Percentiles rank a stretch among this genome's conserved stretches.
phyloP scores from a whole-genome alignment of 2,329 filamentous ascomycete species.

The Apiospora sp. region DNA sequence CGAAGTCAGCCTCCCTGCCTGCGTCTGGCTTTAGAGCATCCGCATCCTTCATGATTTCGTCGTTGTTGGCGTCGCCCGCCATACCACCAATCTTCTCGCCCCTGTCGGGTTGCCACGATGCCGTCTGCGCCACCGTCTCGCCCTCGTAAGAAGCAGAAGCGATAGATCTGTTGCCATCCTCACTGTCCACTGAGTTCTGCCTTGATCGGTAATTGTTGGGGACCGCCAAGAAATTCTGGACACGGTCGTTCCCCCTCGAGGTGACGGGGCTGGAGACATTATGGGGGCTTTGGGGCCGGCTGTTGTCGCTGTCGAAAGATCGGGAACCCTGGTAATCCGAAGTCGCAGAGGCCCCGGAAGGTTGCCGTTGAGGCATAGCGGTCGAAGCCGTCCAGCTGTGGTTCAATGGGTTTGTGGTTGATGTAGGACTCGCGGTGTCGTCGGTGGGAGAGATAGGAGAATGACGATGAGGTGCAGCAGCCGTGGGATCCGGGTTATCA shows the following conservation, averaged over 20 bases:
- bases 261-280: conserved; percentile 71
- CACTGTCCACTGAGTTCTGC: conserved; percentile 75
- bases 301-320: conserved; percentile 70
- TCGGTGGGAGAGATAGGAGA: conserved; percentile 40
- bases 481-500: conserved; percentile 32
- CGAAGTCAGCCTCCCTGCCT: conserved; percentile 78
- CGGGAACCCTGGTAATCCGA: conserved; percentile 45
- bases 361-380: neutral
- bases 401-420: conserved; percentile 33
- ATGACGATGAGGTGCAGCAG: conserved; percentile 33
- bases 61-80: conserved; percentile 50
- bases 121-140: conserved; percentile 65
- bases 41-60: conserved; percentile 68
- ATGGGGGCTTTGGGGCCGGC: conserved; percentile 74
- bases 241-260: conserved; percentile 50
- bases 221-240: conserved; percentile 68
- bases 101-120: conserved; percentile 54
- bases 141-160: conserved; percentile 66
- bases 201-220: conserved; percentile 67
- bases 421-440: conserved; percentile 41
- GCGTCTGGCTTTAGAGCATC: conserved; percentile 78
- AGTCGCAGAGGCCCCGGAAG: conserved; percentile 36
- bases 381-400: conserved; percentile 37
- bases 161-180: conserved; percentile 65
- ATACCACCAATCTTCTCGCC: conserved; percentile 42